Conservation (phyloP, 2,329 filamentous ascomycete genomes). For the Penicillium thymicola region DNA sequence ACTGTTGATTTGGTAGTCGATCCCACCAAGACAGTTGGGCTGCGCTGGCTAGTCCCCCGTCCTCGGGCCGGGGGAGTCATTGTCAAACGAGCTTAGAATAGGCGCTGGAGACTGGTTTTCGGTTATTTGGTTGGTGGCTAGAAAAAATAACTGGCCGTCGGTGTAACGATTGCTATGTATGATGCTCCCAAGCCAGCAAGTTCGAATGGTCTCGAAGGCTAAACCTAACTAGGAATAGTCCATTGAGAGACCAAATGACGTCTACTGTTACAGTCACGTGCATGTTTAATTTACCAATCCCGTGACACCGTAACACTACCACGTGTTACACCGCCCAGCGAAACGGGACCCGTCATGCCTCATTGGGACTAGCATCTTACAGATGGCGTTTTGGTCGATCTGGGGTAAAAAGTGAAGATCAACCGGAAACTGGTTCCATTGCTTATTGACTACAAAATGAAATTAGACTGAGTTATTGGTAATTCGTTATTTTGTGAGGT, state of each 20-base stretch:
- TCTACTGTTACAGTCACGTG: conserved; percentile 4
- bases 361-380: not conserved
- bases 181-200: conserved; percentile 8
- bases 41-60: conserved; percentile 38
- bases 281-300: not conserved
- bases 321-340: conserved; percentile 15
- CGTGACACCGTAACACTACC: conserved; percentile 16
- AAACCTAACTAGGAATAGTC: conserved; percentile 6
- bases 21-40: conserved; percentile 45
- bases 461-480: not conserved
- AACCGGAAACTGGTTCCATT: not conserved
- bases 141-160: not conserved
- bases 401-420: conserved; percentile 21
- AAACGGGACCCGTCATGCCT: not conserved
- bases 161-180: not conserved
- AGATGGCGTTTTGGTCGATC: conserved; percentile 14
- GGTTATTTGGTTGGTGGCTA: not conserved
- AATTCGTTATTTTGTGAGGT: not conserved
- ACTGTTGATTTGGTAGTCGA: not conserved
- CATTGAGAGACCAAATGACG: not conserved
- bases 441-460: not conserved
- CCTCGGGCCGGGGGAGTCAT: conserved; percentile 32
- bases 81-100: conserved; percentile 1
- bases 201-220: not conserved
- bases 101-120: not conserved